Evolutionary conservation across 2,329 filamentous ascomycete genomes (phyloP).

Genomic region (Madurella mycetomatis): DNA sequence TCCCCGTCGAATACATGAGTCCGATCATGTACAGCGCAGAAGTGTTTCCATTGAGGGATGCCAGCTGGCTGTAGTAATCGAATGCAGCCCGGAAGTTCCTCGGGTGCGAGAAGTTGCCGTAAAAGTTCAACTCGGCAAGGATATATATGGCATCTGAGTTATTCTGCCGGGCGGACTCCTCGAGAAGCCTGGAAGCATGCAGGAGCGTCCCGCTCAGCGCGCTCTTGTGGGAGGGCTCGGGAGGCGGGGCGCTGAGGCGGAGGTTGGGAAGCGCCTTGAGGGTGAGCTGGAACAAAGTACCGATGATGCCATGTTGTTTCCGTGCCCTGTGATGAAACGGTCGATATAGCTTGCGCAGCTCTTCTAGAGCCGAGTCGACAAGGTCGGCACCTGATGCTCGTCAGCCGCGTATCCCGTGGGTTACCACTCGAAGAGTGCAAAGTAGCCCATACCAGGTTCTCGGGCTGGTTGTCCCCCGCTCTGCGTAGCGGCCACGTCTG

Average conservation of each 20-base stretch:
- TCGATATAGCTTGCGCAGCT: slow-evolving; percentile 48
- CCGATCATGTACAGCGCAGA: slow-evolving; percentile 95
- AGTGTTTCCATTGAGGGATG: slow-evolving; percentile 73
- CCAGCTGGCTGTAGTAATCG: slow-evolving; percentile 73
- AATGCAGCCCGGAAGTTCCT: slow-evolving; percentile 77
- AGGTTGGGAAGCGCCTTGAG: slow-evolving; percentile 48
- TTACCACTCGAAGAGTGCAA: background rate
- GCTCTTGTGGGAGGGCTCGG: slow-evolving; percentile 34
- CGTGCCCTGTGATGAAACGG: slow-evolving; percentile 41
- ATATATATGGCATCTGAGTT: slow-evolving; percentile 84
- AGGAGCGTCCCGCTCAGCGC: slow-evolving; percentile 41
- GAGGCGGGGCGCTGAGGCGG: slow-evolving; percentile 43
- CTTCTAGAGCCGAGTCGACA: slow-evolving; percentile 47
- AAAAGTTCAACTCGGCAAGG: slow-evolving; percentile 92
- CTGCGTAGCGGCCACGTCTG: slow-evolving; percentile 31
- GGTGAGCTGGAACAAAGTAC: slow-evolving; percentile 40
- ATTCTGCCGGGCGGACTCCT: slow-evolving; percentile 49
- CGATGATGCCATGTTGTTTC: slow-evolving; percentile 42
- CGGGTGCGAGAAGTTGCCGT: slow-evolving; percentile 87
- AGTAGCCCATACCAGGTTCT: slow-evolving; percentile 36
- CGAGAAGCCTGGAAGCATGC: slow-evolving; percentile 49
- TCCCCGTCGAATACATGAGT: slow-evolving; percentile 90
- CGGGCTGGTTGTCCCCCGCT: slow-evolving; percentile 27
- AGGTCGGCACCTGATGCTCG: slow-evolving; percentile 44
- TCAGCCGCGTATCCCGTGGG: slow-evolving; percentile 6